A percentile compares a stretch with the other conserved stretches of the same genome.
These are phyloP conservation scores for Chaetomium sp. DNA, from an alignment of 2,329 filamentous ascomycete genomes.

Conservation along the genomic window DNA sequence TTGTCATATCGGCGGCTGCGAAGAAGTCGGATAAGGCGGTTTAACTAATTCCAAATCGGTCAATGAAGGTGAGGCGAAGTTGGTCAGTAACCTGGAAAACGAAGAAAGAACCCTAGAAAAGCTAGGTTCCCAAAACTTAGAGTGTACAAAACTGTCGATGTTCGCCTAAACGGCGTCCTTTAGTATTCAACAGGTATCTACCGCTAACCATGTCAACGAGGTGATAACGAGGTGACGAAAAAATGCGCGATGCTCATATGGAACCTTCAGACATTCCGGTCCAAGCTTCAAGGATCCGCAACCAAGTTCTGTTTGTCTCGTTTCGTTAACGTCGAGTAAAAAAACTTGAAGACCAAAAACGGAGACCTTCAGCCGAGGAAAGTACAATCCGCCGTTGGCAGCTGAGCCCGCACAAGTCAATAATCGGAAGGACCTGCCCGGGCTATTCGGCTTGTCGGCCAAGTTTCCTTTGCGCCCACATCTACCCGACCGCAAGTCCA, in stretches of 20 bases:
- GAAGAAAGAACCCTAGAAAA: too few relatives aligned
- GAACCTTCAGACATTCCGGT: background rate
- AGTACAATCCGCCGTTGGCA: too few relatives aligned
- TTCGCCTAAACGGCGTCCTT: background rate
- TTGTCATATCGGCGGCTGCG: background rate
- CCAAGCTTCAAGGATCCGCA: background rate
- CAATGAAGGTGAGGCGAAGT: background rate
- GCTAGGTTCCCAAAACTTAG: too few relatives aligned
- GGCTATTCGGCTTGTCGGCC: too few relatives aligned
- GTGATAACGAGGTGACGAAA: background rate
- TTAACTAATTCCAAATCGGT: background rate
- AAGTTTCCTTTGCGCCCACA: background rate
- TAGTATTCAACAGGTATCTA: slow-evolving; percentile 11
- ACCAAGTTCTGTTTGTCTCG: too few relatives aligned
- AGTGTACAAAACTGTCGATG: too few relatives aligned
- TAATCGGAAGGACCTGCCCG: too few relatives aligned
- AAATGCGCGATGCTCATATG: background rate
- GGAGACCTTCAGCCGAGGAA: too few relatives aligned
- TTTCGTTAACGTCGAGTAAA: too few relatives aligned
- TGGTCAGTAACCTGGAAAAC: background rate
- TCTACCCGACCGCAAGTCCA: slow-evolving; percentile 3
- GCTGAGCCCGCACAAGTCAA: too few relatives aligned
- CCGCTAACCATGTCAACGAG: slow-evolving; percentile 14
- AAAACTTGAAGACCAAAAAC: too few relatives aligned
- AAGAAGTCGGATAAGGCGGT: background rate